Evolutionary conservation across 2,329 filamentous ascomycete species (phyloP), one percentile per base, ranked within the genome.

Genomic region (Cercospora sojina): DNA sequence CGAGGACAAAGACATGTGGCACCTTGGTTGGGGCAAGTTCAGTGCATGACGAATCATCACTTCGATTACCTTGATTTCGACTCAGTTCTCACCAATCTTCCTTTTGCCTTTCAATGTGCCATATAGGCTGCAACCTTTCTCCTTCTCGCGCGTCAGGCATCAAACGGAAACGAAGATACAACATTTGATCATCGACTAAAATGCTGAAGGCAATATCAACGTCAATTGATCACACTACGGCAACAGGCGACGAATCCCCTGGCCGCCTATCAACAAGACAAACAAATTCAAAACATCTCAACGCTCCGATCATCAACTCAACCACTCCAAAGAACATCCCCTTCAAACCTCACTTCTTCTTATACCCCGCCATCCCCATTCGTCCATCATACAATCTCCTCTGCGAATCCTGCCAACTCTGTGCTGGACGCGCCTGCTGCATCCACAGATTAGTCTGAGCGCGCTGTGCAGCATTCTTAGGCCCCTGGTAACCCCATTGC

Each of bases 1-100:
- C 67, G 86, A 88, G 72, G 87, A 88, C 68, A 81, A 79, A 67
- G 79, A 80, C 64, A 76, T 77, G 68, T 67, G 66, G 20, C 63
- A 69, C 5, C 27, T 66, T 5, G 64, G 67, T 3, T 70, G 68
- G 68, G 68, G 66, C 13, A 70, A 69, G 41, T 69, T 47, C 25
- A 51, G 58, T 27, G 58, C 58, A 6, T 61, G 43, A 62, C 35
- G 31, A 12, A 23, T 4, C 16, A 32, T 23, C 8, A 13, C 18
- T 27, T 25, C 10, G 18, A 23, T 18, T 7, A 51, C 23, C 13
- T n/a, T 53, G 10, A 2, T 16, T 53, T 7, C 47, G 47, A 53
- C 6, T 16, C 20, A 25, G 23, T 5, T 49, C 43, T 23, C 18
- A 47, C 41, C 6, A 47, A 7, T 20, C 10, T 12, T 23, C 5